phyloP scores from a whole-genome alignment of 306 rosid species.

The Ammopiptanthus mongolicus region DNA sequence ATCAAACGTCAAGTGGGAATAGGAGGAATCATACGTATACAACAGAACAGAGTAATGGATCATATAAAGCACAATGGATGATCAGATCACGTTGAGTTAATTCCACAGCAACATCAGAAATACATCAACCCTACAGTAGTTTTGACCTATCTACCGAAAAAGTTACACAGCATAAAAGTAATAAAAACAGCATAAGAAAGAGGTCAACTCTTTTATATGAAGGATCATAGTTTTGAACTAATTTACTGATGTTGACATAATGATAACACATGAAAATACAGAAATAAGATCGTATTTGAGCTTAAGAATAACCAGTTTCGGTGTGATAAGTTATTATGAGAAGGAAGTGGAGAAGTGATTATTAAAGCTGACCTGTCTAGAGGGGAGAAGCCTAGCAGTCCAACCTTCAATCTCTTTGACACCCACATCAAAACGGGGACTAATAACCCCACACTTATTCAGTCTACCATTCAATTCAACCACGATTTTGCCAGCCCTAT shows the following conservation, averaged over 20 bases:
- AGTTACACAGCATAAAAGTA: neutral
- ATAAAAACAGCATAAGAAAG: neutral
- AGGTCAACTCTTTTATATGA: neutral
- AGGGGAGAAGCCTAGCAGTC: conserved; percentile 52
- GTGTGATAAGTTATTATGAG: neutral
- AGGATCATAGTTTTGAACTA: neutral
- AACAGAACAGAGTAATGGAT: neutral
- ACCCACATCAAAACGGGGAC: conserved; percentile 49
- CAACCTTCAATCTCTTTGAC: conserved; percentile 45
- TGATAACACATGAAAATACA: neutral
- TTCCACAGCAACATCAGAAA: neutral
- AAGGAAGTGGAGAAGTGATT: neutral
- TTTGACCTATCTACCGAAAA: neutral
- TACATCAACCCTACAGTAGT: neutral
- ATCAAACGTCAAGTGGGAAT: neutral
- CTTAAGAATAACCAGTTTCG: neutral
- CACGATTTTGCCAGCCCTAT: conserved; percentile 45
- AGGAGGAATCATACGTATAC: neutral
- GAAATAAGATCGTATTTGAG: neutral
- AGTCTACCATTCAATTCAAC: conserved; percentile 48
- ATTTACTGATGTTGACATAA: neutral
- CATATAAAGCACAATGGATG: neutral
- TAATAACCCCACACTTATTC: conserved; percentile 46
- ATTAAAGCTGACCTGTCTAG: conserved; percentile 32
- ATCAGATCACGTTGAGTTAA: neutral